Conservation (phyloP, 768 basidiomycete species). For the Coprinopsis sp. region DNA sequence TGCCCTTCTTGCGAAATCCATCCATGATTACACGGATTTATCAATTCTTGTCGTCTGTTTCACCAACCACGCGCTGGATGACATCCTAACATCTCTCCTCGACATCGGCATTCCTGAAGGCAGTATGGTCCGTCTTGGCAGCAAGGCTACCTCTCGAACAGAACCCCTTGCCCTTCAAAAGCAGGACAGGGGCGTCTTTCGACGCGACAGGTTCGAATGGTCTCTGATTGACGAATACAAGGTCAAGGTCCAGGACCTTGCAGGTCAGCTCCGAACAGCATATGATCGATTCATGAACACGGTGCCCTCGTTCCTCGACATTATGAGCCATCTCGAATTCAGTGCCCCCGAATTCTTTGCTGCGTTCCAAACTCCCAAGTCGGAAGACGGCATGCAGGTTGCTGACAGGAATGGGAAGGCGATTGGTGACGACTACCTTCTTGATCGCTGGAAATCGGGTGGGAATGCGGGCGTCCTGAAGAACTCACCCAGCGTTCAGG, state of each 20-base stretch:
- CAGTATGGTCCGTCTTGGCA: conserved; percentile 53
- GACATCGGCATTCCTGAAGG: conserved; percentile 48
- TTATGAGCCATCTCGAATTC: conserved; percentile 49
- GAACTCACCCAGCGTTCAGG: conserved; percentile 18
- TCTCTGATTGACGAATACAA: conserved; percentile 37
- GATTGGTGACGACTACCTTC: conserved; percentile 35
- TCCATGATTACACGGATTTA: conserved; percentile 42
- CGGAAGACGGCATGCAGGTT: conserved; percentile 39
- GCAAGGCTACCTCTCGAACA: conserved; percentile 48
- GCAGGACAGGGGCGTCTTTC: conserved; percentile 23
- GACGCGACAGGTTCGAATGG: conserved; percentile 33
- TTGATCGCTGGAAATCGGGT: conserved; percentile 45
- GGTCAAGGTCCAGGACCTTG: too few species aligned
- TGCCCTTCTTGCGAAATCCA: conserved; percentile 55
- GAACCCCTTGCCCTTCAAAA: conserved; percentile 40
- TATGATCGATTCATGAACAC: conserved; percentile 1
- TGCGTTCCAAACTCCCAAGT: conserved; percentile 40
- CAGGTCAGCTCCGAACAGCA: too few species aligned
- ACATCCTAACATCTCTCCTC: conserved; percentile 60
- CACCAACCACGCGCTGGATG: conserved; percentile 72
- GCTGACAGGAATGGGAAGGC: conserved; percentile 37
- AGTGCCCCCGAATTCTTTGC: conserved; percentile 38
- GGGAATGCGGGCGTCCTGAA: conserved; percentile 40
- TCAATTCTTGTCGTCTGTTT: conserved; percentile 67
- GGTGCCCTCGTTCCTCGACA: conserved; percentile 21